Evolutionary conservation across 768 basidiomycete genomes (phyloP), one percentile per base, ranked within the genome.

Genomic region (Paxillus rubicundulus): DNA sequence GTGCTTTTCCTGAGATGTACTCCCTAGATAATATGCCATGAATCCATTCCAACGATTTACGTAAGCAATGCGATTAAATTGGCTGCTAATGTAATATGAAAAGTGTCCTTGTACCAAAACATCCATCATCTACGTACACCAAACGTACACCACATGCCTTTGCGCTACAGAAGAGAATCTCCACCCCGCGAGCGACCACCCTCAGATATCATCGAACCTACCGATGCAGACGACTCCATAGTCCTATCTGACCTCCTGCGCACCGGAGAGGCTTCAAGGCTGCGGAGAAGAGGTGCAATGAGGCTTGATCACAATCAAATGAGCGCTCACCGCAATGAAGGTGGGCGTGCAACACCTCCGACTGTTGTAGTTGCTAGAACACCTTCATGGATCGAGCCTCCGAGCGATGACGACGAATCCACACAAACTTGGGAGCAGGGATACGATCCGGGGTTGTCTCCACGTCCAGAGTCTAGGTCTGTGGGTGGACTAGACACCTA

Each of bases 221-320:
- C 73, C 34, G 84, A 86, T 53, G 76, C 74, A 2, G 87, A 89
- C 59, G 84, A 83, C 61, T 77, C 82, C 30, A 84, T 89, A 50
- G 80, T 87, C 17, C 78, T 89, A 41, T 86, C 85, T 2, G 87
- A 89, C 66, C 77, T 89, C 38, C 76, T 89, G 14, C 84, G 87
- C 46, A 83, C 83, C 1, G 87, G 82, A 14, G 87, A 89, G 62
- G 84, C 85, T 0, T 89, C 87, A 4, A 75, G 87, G 5, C 70
- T 89, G 48, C 79, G 87, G n/a, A 73, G 87, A 50, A 73, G 87
- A 56, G 87, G 87, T 10, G 87, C 87, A 47, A 79, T 88, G 77
- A 75, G 84, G 36, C 72, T 86, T 32, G 83, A 85, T 67, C 76
- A 75, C 53, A 67, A 62, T 36, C 34, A 60, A 20, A 42, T 67